Base-by-base conservation (phyloP, 352 stramenopile genomes). In the Peronosclerospora sorghi region DNA sequence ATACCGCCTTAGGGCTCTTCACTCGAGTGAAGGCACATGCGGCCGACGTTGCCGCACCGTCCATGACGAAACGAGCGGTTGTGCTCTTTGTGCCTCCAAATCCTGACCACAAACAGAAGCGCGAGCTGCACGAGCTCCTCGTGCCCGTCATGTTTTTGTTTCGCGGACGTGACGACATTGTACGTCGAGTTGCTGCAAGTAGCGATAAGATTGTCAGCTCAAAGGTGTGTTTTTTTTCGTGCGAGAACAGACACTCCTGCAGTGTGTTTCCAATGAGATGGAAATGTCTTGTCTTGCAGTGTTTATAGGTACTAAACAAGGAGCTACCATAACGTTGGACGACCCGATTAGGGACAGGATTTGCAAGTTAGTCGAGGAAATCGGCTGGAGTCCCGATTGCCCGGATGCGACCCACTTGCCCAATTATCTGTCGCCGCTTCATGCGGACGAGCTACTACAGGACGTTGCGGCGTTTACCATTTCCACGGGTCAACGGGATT, bases 371-470 rank as follows among this genome's bases (percentile, higher is more conserved):
- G 55, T 80, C 26, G 46, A 64, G 43, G 53, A 73, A 2, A 65
- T 86, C 23, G 71, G 65, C 35, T 83, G 72, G 66, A 82, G 70
- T 37, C 66, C 68, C 50, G 77, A 82, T 41, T 85, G 70, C 45
- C 66, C 65, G 1, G 49, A 57, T 8, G 54, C 66, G 46, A 59
- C 53, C 3, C 62, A 83, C 36, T 51, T 84, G 37, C 48, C 53
- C 41, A 69, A 82, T 58, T 82, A 71, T 40, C 62, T 86, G 32
- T 51, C 56, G 17, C 63, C 75, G 0, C 62, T 91, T 17, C 69
- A 91, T 50, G 68, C 71, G 23, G 65, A 81, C 29, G 73, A 85
- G 36, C 40, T 88, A 18, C 45, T 85, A 15, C 40, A 45, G 3
- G 71, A 86, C 23, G 61, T 86, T 18, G 64, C 71, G 32, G 70